Evolutionary conservation across 2,329 filamentous ascomycete genomes (phyloP).

Genomic region (Trichoderma aggressivum): DNA sequence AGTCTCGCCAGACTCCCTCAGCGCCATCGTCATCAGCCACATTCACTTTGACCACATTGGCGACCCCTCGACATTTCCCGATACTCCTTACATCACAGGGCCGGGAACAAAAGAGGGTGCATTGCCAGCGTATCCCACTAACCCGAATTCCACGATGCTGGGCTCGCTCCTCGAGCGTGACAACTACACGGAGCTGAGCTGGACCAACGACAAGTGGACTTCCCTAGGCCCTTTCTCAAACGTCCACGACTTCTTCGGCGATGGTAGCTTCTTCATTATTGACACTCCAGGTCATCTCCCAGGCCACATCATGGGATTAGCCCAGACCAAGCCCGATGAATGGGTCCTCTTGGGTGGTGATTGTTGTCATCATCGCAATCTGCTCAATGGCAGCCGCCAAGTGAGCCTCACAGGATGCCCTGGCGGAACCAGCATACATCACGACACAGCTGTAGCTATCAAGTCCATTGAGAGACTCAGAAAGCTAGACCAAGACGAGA

Average conservation of each 20-base stretch:
- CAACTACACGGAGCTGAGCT: not conserved
- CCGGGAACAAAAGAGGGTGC: not conserved
- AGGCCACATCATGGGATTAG: not conserved
- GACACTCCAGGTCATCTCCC: not conserved
- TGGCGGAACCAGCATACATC: not conserved
- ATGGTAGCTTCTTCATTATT: not conserved
- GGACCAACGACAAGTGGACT: not conserved
- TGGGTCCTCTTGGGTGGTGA: not conserved
- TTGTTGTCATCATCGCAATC: not conserved
- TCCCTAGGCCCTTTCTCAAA: not conserved
- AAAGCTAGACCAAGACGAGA: not conserved
- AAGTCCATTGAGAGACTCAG: not conserved
- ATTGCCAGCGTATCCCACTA: not conserved
- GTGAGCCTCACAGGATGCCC: not conserved
- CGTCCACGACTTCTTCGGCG: not conserved
- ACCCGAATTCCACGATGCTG: not conserved
- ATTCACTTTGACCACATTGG: not conserved
- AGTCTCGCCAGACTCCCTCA: not conserved
- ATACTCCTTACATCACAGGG: not conserved
- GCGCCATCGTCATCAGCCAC: not conserved
- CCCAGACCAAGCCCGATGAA: not conserved
- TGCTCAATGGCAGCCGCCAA: not conserved
- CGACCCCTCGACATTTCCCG: not conserved
- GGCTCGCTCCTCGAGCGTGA: not conserved
- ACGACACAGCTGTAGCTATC: not conserved